Evolutionary conservation across 148 eudicot genomes (phyloP).

Genomic region (Dysphania ambrosioides): DNA sequence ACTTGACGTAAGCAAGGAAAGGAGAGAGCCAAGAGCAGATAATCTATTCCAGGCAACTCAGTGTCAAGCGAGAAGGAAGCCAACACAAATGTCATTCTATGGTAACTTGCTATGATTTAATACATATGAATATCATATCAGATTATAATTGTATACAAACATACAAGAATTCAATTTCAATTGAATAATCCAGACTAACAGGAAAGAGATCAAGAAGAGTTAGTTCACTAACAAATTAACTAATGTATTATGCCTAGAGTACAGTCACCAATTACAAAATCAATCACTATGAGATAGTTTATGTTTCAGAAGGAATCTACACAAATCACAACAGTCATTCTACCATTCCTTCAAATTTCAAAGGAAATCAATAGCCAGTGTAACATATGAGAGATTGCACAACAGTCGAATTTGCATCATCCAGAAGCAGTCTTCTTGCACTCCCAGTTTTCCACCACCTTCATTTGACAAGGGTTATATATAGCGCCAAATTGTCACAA

Average conservation of each 20-base stretch:
- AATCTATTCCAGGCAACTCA: background rate
- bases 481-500: background rate
- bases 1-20: background rate
- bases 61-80: background rate
- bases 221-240: background rate
- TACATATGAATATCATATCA: background rate
- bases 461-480: background rate
- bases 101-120: background rate
- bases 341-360: constrained; percentile 44
- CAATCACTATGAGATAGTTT: background rate
- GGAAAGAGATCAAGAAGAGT: background rate
- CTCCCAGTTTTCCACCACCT: background rate
- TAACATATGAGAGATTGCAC: background rate
- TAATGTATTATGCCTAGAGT: background rate
- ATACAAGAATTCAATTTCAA: background rate
- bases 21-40: background rate
- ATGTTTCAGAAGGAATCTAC: constrained; percentile 41
- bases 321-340: constrained; percentile 38
- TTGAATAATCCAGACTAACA: background rate
- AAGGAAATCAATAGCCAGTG: background rate
- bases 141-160: background rate
- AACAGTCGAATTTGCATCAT: background rate
- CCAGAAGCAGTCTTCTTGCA: background rate
- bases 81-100: background rate
- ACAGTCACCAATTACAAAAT: background rate